A percentile compares a stretch with the other conserved stretches of the same genome.
These are phyloP conservation scores for Carpinus viminea DNA, from an alignment of 306 rosid genomes.

Conservation along the genomic window DNA sequence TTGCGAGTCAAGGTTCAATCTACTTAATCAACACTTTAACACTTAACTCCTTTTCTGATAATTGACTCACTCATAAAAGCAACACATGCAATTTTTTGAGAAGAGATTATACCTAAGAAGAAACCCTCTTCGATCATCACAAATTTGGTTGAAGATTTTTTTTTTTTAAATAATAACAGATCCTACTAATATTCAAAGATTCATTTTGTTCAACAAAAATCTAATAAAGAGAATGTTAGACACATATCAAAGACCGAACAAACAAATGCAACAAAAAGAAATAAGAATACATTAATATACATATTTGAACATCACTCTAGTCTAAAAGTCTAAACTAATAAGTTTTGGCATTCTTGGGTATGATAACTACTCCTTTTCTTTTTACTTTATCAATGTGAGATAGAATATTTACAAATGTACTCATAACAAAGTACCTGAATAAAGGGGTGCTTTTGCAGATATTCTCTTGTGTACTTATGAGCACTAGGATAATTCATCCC, in stretches of 20 bases:
- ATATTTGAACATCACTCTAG: too few relatives aligned
- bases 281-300: too few relatives aligned
- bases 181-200: background rate
- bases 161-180: too few relatives aligned
- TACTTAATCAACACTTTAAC: too few relatives aligned
- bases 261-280: background rate
- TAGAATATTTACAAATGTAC: too few relatives aligned
- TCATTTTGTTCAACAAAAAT: background rate
- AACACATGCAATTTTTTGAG: background rate
- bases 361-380: too few relatives aligned
- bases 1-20: too few relatives aligned
- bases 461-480: conserved; percentile 57
- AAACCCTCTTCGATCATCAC: background rate
- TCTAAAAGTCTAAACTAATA: too few relatives aligned
- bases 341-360: too few relatives aligned
- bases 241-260: background rate
- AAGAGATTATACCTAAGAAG: background rate
- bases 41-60: background rate
- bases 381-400: too few relatives aligned
- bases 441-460: conserved; percentile 54
- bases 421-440: conserved; percentile 48
- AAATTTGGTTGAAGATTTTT: too few relatives aligned
- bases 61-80: background rate
- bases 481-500: conserved; percentile 65
- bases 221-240: background rate